Conservation (phyloP, 2,329 filamentous ascomycete genomes). For the Thelonectria olida region DNA sequence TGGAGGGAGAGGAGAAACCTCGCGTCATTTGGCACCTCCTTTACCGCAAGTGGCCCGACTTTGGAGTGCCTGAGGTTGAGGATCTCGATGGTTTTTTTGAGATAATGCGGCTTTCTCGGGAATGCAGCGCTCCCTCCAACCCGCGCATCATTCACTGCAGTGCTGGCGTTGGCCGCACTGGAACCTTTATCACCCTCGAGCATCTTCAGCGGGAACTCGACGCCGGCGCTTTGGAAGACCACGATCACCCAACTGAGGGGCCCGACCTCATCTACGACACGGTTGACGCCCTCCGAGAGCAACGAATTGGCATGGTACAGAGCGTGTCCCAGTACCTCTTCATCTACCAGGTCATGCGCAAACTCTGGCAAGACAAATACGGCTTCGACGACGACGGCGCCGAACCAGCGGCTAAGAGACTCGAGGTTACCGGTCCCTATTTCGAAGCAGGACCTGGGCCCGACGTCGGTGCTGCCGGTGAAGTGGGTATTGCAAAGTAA, state of each 20-base stretch:
- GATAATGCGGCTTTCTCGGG: slow-evolving; percentile 73
- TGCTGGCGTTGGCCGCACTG: slow-evolving; percentile 91
- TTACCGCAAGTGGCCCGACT: slow-evolving; percentile 91
- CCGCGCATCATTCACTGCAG: slow-evolving; percentile 89
- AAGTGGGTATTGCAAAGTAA: slow-evolving; percentile 24
- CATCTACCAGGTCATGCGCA: slow-evolving; percentile 85
- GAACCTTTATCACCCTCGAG: slow-evolving; percentile 96
- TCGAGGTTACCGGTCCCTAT: slow-evolving; percentile 60
- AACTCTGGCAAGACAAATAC: slow-evolving; percentile 76
- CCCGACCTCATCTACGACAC: slow-evolving; percentile 78
- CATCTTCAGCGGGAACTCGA: slow-evolving; percentile 86
- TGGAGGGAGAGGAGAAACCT: slow-evolving; percentile 54
- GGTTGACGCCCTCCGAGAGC: slow-evolving; percentile 83
- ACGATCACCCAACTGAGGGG: slow-evolving; percentile 44
- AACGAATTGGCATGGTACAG: slow-evolving; percentile 96
- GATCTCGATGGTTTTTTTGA: slow-evolving; percentile 75
- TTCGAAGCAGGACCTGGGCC: slow-evolving; percentile 34
- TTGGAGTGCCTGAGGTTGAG: slow-evolving; percentile 77
- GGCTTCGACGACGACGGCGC: slow-evolving; percentile 48
- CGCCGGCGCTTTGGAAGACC: slow-evolving; percentile 70
- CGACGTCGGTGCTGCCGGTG: slow-evolving; percentile 19
- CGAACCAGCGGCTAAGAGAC: slow-evolving; percentile 62
- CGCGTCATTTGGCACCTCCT: slow-evolving; percentile 84
- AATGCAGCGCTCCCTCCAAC: slow-evolving; percentile 61
- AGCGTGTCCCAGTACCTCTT: slow-evolving; percentile 85